These are phyloP conservation scores for Ceratocystis papillata DNA, from an alignment of 2,329 filamentous ascomycete species.

Conservation along the genomic window DNA sequence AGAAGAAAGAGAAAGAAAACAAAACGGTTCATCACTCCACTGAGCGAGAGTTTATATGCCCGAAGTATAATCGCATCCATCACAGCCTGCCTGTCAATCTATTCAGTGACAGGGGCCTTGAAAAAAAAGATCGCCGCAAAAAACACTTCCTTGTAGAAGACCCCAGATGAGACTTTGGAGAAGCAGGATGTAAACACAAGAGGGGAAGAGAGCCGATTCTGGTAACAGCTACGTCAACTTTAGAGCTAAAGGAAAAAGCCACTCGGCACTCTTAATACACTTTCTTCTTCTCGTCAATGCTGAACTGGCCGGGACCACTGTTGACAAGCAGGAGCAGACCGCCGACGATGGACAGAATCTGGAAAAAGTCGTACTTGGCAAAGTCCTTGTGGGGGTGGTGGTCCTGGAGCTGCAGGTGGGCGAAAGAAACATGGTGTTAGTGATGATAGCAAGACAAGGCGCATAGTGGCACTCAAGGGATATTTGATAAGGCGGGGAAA, in stretches of 20 bases:
- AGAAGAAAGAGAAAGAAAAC: background rate
- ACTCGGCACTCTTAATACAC: constrained; percentile 57
- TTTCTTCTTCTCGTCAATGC: constrained; percentile 99
- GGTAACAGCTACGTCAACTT: background rate
- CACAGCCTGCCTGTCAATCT: constrained; percentile 3
- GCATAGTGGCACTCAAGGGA: background rate
- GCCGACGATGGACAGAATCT: constrained; percentile 96
- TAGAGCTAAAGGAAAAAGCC: background rate
- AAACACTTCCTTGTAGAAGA: background rate
- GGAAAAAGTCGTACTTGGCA: constrained; percentile 99
- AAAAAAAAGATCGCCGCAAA: background rate
- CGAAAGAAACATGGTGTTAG: constrained; percentile 20
- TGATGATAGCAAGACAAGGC: too few relatives aligned
- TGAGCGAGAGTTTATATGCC: constrained; percentile 6
- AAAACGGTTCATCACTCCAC: constrained; percentile 10
- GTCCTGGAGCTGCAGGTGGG: constrained; percentile 64
- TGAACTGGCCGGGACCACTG: constrained; percentile 95
- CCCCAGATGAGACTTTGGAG: too few relatives aligned
- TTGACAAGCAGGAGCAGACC: constrained; percentile 94
- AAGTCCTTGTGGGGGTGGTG: constrained; percentile 99
- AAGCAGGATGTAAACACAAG: background rate
- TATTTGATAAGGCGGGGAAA: background rate
- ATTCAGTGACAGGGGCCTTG: constrained; percentile 10
- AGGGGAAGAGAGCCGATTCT: background rate
- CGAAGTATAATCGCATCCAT: constrained; percentile 10